Evolutionary conservation across 805 yeast genomes (phyloP).

Genomic region (Sungouiella thailandica): DNA sequence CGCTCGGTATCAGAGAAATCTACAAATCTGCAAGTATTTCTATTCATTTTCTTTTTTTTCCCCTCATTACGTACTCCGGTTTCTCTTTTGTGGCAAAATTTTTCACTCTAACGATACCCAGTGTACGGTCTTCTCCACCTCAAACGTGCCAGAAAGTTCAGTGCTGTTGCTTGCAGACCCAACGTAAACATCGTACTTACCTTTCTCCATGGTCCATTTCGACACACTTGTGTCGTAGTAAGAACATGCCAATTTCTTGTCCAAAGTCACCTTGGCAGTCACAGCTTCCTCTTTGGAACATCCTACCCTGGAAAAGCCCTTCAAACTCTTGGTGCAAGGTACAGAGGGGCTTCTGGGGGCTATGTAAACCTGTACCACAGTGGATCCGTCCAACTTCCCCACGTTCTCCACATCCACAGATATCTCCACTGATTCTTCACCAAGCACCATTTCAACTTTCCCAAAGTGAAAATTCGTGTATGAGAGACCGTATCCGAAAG

Average conservation of each 20-base stretch:
- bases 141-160: not conserved
- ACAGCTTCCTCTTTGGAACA: conserved; percentile 19
- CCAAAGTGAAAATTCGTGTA: conserved; percentile 45
- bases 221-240: conserved; percentile 47
- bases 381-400: not conserved
- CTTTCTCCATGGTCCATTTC: conserved; percentile 30
- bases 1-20: too few species aligned
- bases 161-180: not conserved
- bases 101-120: not conserved
- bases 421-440: not conserved
- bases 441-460: conserved; percentile 15
- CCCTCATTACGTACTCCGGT: too few species aligned
- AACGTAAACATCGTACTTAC: conserved; percentile 32
- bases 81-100: too few species aligned
- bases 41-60: too few species aligned
- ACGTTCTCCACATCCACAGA: not conserved
- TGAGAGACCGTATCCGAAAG: conserved; percentile 59
- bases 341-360: too few species aligned
- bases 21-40: too few species aligned
- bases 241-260: conserved; percentile 51
- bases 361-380: not conserved
- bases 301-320: conserved; percentile 17
- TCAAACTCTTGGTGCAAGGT: not conserved
- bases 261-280: conserved; percentile 34
- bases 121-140: not conserved